phyloP scores from a whole-genome alignment of 805 yeast species.

The Pichia paraexigua region DNA sequence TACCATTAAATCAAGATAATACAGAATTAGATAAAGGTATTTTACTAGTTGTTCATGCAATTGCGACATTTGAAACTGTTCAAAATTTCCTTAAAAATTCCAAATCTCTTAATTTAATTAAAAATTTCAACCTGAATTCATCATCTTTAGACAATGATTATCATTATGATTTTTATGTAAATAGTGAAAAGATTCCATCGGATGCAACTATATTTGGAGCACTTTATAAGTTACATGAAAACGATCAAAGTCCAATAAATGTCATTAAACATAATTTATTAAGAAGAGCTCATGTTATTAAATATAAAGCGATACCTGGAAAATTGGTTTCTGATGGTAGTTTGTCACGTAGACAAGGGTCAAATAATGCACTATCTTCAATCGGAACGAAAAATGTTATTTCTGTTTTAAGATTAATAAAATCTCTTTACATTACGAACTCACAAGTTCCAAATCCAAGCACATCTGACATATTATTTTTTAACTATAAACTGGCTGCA shows the following conservation, averaged over 20 bases:
- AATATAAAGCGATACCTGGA: slow-evolving; percentile 48
- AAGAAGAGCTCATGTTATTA: slow-evolving; percentile 34
- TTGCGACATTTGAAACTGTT: slow-evolving; percentile 50
- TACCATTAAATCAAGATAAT: slow-evolving; percentile 28
- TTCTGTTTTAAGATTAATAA: slow-evolving; percentile 41
- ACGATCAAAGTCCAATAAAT: not conserved
- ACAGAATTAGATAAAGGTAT: slow-evolving; percentile 25
- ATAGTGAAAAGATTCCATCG: slow-evolving; percentile 50
- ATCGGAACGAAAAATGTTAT: slow-evolving; percentile 29
- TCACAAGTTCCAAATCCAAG: slow-evolving; percentile 14
- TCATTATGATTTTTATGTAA: slow-evolving; percentile 48
- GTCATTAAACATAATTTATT: slow-evolving; percentile 33
- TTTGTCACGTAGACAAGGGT: slow-evolving; percentile 23
- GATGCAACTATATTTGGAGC: slow-evolving; percentile 76
- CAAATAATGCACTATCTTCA: slow-evolving; percentile 23
- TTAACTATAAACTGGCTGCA: slow-evolving; percentile 77
- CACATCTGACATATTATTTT: slow-evolving; percentile 35
- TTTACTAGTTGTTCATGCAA: slow-evolving; percentile 47
- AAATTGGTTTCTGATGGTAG: slow-evolving; percentile 46
- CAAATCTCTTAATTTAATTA: not conserved
- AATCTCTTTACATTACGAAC: slow-evolving; percentile 37
- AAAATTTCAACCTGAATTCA: slow-evolving; percentile 9
- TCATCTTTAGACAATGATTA: slow-evolving; percentile 18
- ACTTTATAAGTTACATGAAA: slow-evolving; percentile 33
- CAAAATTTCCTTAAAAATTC: slow-evolving; percentile 36